These are phyloP conservation scores for Periconia sp. DNA, from an alignment of 2,329 filamentous ascomycete genomes.

Conservation along the genomic window DNA sequence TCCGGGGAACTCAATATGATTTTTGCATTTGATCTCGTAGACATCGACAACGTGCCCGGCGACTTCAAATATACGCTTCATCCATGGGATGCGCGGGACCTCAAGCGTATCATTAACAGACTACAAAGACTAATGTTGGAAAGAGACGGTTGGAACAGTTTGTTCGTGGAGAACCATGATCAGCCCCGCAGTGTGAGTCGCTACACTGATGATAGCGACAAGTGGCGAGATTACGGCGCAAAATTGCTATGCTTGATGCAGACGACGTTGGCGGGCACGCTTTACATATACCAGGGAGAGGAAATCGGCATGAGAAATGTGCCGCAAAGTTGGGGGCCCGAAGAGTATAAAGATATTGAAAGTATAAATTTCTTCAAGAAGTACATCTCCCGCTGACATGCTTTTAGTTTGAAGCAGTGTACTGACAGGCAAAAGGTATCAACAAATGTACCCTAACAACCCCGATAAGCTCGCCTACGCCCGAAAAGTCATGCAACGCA, in stretches of 20 bases:
- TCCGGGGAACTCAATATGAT: slow-evolving; percentile 69
- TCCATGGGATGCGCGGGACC: slow-evolving; percentile 39
- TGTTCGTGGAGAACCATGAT: slow-evolving; percentile 62
- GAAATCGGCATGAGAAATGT: slow-evolving; percentile 60
- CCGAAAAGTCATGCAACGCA: slow-evolving; percentile 57
- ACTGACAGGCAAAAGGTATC: slow-evolving; percentile 26
- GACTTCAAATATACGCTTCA: slow-evolving; percentile 44
- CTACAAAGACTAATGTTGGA: slow-evolving; percentile 47
- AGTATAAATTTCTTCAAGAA: slow-evolving; percentile 61
- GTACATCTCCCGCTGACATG: slow-evolving; percentile 16
- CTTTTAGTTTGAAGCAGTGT: not conserved
- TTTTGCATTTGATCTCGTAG: slow-evolving; percentile 59
- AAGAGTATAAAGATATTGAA: slow-evolving; percentile 61
- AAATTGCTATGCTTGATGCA: slow-evolving; percentile 57
- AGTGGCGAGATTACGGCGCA: slow-evolving; percentile 53
- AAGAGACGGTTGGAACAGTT: slow-evolving; percentile 53
- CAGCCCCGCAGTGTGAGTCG: slow-evolving; percentile 57
- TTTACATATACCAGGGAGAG: slow-evolving; percentile 59
- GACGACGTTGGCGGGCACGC: slow-evolving; percentile 54
- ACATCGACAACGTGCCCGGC: slow-evolving; percentile 44
- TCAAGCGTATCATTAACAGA: slow-evolving; percentile 40
- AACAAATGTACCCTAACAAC: slow-evolving; percentile 35
- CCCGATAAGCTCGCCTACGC: slow-evolving; percentile 33
- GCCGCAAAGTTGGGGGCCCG: slow-evolving; percentile 47
- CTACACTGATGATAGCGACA: slow-evolving; percentile 56